Base-by-base conservation (phyloP, 106 monocot species). In the Gastrodia elata region DNA sequence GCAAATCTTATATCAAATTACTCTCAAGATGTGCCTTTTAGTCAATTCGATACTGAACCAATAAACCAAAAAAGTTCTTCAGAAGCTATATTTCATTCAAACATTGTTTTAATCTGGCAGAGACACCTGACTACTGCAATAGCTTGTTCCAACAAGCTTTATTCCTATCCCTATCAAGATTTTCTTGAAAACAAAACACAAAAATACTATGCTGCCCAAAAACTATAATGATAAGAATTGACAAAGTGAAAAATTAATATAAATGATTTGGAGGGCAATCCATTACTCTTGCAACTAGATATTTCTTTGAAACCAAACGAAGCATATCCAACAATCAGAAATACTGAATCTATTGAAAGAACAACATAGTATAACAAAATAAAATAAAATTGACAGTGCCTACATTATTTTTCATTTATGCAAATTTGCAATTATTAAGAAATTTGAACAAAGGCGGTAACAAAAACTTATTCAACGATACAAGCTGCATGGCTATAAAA, bases 111-210 rank as follows among this genome's bases (percentile, higher is more conserved):
- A 20, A 20, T n/a, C 49, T 52, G 20, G 20, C 20, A 52, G 20
- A 52, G 52, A 52, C n/a, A 16, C 22, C 52, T 22, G n/a, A 22
- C 22, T 52, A 52, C 22, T n/a, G 52, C 20, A 24, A n/a, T 52
- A 52, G 52, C 52, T 52, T 52, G 52, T 22, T 52, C 52, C 52
- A 52, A 52, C 52, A 52, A 52, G 52, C 52, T 52, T 6, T 52
- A 52, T 52, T 52, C 52, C 22, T 52, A 6, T 52, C 4, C n/a
- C n/a, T 22, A 52, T 52, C 2, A 52, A 22, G 3, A 6, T 22
- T 52, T 52, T 4, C 22, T 5, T 52, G 18, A 5, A 52, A 22
- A n/a, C 3, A n/a, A 4, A 52, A 5, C 13, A 14, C 3, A 2
- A 46, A 18, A 10, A 46, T 46, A 46, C 1, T 46, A 46, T 46